Evolutionary conservation across 768 basidiomycete genomes (phyloP), one percentile per base, ranked within the genome.

Genomic region (Mycena sanguinolenta): DNA sequence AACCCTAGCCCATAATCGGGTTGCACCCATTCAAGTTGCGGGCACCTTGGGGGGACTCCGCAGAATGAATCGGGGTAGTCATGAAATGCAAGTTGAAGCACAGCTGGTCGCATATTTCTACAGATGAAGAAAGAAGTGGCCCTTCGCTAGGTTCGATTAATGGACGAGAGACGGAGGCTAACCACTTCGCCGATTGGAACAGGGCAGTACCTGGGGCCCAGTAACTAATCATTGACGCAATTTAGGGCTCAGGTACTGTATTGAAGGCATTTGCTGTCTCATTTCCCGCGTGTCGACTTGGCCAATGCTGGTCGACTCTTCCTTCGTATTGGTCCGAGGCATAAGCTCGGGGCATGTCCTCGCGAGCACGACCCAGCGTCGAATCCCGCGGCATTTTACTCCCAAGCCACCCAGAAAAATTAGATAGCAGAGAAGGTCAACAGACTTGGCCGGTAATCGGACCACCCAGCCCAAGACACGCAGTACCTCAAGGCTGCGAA

Each of bases 401-500:
- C 25, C 34, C 19, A 50, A 66, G 34, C 27, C 17, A 10, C 21
- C 44, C 44, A 39, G 28, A 64, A 55, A 54, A 55, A 54, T 58
- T 36, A 65, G 44, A 55, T 53, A 64, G 53, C 23, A 42, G 36
- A 67, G 52, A 67, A 67, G 66, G 34, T 46, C 4, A 49, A 28
- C 66, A 67, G 50, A 25, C 32, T 60, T 67, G 39, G 30, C 62
- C 54, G 55, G 23, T 42, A 49, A 58, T 58, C 55, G 62, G 55
- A 50, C 25, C 16, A 63, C 55, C 14, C 44, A 50, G 16, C n/a
- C 10, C 46, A 30, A 23, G 16, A 28, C 61, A 25, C n/a, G 55
- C 60, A 58, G 25, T 54, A 69, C 67, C 67, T 60, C 66, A 61
- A 62, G 60, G 67, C 61, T 46, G 53, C 4, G 39, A 36, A 50